Evolutionary conservation across 208 protist genomes (phyloP), one percentile per base, ranked within the genome.

Genomic region (Acanthamoeba triangularis): DNA sequence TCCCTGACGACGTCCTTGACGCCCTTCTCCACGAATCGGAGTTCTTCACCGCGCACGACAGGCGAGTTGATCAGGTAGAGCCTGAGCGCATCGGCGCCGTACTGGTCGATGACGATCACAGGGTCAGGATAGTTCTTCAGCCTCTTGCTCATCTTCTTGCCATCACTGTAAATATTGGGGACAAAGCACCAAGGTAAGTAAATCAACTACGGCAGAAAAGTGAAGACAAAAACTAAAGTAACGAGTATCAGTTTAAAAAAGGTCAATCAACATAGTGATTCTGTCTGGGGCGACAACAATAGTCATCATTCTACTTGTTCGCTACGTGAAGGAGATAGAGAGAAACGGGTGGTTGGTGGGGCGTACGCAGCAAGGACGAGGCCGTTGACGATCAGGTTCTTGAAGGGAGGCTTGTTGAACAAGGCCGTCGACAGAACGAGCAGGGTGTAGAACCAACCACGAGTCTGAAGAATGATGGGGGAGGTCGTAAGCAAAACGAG

Each of bases 391-490:
- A 99, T 99, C 37, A 99, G 97, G 97, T 99, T 99, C 96, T 99
- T 99, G 98, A 99, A 99, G 20, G 99, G 98, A 14, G 99, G 97
- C 93, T 98, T 97, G 94, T 99, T 99, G 96, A 99, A 99, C 25
- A 99, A 98, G 8, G 99, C 99, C 52, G 99, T 99, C 28, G 98
- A 98, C 18, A 99, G 97, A 7, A 99, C 99, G 49, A 99, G 97
- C 3, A 99, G 97, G 2, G 99, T 99, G 98, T 99, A 99, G 98
- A 99, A 99, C 99, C 99, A 99, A 18, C 99, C 99, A 72, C 99
- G 95, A n/a, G 98, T 98, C 96, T 98, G 98, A 59, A 59, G 3
- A 3, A 59, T n/a, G 61, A 69, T n/a, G n/a, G 23, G 61, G 6
- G 7, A 47, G 44, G 44, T 4, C 7, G 44, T 47, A 47, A 47